Evolutionary conservation across 495 filamentous ascomycete species (phyloP).

Genomic region (Penicillium ucsense): DNA sequence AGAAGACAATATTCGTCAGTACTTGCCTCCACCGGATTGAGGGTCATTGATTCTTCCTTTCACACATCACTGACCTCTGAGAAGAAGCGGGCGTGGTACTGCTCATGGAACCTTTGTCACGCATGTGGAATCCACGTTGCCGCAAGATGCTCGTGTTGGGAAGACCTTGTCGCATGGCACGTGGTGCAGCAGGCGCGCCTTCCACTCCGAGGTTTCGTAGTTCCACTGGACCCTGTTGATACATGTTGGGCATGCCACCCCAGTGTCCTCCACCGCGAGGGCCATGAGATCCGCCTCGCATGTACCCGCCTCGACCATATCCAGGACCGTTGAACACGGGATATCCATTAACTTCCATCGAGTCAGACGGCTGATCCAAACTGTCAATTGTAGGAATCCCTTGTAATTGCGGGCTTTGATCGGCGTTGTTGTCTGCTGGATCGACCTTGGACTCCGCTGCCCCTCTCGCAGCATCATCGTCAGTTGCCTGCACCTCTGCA

Average conservation of each 20-base stretch:
- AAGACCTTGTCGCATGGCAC: constrained; percentile 81
- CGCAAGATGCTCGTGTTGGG: constrained; percentile 60
- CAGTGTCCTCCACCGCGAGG: constrained; percentile 20
- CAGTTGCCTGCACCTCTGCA: background rate
- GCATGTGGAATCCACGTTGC: constrained; percentile 27
- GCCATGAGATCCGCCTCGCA: constrained; percentile 12
- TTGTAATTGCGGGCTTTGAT: constrained; percentile 19
- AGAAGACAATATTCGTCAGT: background rate
- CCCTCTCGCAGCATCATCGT: constrained; percentile 11
- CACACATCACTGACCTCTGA: constrained; percentile 20
- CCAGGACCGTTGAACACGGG: constrained; percentile 19
- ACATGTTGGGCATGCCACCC: constrained; percentile 11
- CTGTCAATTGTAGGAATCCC: constrained; percentile 40
- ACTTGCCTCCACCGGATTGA: background rate
- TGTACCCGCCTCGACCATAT: constrained; percentile 29
- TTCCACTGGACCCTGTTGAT: constrained; percentile 19
- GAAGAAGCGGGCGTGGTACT: constrained; percentile 18
- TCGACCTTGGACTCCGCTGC: constrained; percentile 9
- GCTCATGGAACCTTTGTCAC: constrained; percentile 18
- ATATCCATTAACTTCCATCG: constrained; percentile 13
- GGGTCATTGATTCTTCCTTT: background rate
- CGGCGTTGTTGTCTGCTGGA: background rate
- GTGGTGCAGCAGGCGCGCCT: constrained; percentile 83
- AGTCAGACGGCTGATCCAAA: constrained; percentile 21
- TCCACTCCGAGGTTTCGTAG: constrained; percentile 52